Evolutionary conservation across 2,329 filamentous ascomycete genomes (phyloP).

Genomic region (Nigrograna mackinnonii): DNA sequence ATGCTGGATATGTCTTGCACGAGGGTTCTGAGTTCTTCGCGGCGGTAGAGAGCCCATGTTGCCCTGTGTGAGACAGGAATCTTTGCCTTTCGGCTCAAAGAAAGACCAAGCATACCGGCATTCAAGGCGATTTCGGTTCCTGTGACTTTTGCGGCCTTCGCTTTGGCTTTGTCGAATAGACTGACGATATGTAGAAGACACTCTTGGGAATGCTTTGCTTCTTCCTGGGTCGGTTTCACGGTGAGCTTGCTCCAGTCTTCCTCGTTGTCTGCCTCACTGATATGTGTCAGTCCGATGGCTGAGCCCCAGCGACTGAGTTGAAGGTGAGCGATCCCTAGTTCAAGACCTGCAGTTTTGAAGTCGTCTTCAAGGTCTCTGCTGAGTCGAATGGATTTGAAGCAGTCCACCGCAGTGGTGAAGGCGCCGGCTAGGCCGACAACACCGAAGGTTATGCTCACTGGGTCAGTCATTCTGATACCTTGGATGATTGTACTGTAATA

Average conservation of each 20-base stretch:
- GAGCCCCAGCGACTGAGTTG: background rate
- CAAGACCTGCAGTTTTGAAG: background rate
- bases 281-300: background rate
- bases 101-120: too few species aligned
- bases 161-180: background rate
- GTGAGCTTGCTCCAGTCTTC: background rate
- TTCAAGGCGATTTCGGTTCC: background rate
- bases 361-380: background rate
- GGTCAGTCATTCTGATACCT: too few species aligned
- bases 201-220: background rate
- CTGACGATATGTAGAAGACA: background rate
- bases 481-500: too few species aligned
- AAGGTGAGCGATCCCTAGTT: background rate
- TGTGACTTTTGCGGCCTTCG: background rate
- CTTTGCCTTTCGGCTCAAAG: background rate
- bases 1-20: background rate
- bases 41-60: background rate
- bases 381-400: background rate
- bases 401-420: background rate
- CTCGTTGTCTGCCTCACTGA: too few species aligned
- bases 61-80: background rate
- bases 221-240: background rate
- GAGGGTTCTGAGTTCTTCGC: background rate
- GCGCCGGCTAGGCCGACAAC: background rate
- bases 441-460: background rate